Evolutionary conservation across 169 alveolate genomes (phyloP).

Genomic region (Perkinsus marinus): DNA sequence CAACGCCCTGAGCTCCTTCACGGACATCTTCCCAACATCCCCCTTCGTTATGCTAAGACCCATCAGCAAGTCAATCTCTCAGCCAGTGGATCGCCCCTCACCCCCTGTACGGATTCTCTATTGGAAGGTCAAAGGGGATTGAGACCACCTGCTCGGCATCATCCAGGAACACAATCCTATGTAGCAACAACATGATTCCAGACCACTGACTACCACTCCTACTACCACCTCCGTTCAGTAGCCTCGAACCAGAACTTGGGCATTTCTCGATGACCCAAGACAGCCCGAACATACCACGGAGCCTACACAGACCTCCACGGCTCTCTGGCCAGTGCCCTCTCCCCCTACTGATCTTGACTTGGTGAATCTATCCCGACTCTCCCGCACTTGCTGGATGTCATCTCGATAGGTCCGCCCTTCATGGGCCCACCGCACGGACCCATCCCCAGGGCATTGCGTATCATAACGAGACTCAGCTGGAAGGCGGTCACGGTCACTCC

Average conservation of each 20-base stretch:
- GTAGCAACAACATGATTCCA: neutral
- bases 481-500: neutral
- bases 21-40: neutral
- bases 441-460: neutral
- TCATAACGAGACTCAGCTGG: neutral
- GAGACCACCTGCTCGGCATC: neutral
- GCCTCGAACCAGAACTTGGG: neutral
- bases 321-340: neutral
- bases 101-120: neutral
- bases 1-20: neutral
- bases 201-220: too few species aligned
- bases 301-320: neutral
- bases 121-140: neutral
- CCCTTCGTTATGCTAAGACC: neutral
- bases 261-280: neutral
- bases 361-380: neutral
- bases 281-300: neutral
- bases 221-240: neutral
- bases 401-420: neutral
- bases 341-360: neutral
- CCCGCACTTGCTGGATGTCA: neutral
- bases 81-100: neutral
- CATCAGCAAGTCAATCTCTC: neutral
- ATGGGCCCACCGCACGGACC: neutral
- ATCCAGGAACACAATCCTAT: neutral